Conservation (phyloP, 139 green algal genomes). For the Gonium pectorale region DNA sequence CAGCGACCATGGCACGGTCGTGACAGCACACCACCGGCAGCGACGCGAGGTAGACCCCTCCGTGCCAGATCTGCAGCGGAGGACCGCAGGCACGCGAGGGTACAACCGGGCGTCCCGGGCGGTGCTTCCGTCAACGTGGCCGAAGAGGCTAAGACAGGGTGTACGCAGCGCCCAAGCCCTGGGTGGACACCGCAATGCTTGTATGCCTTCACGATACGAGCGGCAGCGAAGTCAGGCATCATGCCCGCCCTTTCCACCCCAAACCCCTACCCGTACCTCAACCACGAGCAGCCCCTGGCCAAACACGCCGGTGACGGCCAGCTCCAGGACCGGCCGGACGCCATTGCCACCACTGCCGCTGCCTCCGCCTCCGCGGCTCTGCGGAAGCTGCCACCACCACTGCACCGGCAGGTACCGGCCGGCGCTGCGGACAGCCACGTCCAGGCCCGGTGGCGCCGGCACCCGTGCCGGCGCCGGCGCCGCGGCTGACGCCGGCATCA, state of each 20-base stretch:
- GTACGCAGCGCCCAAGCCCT: too few species aligned
- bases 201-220: too few species aligned
- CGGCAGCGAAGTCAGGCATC: too few species aligned
- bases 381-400: not conserved
- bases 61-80: constrained; percentile 1
- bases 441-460: not conserved
- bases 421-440: constrained; percentile 1
- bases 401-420: not conserved
- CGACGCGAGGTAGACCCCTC: not conserved
- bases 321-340: not conserved
- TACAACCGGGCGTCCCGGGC: too few species aligned
- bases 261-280: not conserved
- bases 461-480: not conserved
- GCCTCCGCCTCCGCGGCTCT: not conserved
- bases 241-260: too few species aligned
- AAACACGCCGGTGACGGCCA: not conserved
- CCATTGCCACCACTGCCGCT: not conserved
- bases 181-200: too few species aligned
- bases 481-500: not conserved
- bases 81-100: too few species aligned
- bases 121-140: too few species aligned
- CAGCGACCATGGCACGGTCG: not conserved
- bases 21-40: not conserved
- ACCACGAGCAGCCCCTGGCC: not conserved
- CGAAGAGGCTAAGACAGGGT: too few species aligned